These are phyloP conservation scores for Dendryphion nanum DNA, from an alignment of 2,329 filamentous ascomycete species.

Conservation along the genomic window DNA sequence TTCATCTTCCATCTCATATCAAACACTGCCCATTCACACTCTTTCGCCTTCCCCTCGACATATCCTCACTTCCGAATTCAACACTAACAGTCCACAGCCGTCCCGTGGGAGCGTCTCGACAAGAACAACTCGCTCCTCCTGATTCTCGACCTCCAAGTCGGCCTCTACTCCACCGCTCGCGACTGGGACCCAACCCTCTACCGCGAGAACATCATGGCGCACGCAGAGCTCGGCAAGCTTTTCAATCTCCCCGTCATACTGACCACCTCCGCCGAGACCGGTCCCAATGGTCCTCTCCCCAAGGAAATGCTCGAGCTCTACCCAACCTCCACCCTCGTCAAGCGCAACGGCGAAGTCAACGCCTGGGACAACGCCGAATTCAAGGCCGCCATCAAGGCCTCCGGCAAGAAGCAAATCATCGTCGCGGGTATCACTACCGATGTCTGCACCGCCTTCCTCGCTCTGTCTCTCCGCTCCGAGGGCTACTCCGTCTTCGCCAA, in stretches of 20 bases:
- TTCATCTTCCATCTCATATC: no score
- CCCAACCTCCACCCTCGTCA: constrained; percentile 64
- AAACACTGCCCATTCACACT: no score
- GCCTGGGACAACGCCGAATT: constrained; percentile 76
- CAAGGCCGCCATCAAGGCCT: constrained; percentile 61
- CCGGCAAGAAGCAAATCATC: constrained; percentile 68
- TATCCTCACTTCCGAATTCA: not conserved
- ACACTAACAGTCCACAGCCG: constrained; percentile 26
- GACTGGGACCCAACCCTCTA: constrained; percentile 67
- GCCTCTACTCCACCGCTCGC: constrained; percentile 58
- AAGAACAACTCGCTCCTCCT: constrained; percentile 50
- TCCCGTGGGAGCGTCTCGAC: constrained; percentile 42
- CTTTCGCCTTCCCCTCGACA: no score
- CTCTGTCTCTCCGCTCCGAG: constrained; percentile 67
- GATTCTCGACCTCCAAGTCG: constrained; percentile 61
- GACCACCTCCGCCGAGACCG: constrained; percentile 67
- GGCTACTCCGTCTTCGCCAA: constrained; percentile 75
- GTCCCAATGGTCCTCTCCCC: constrained; percentile 69
- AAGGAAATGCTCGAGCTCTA: constrained; percentile 69
- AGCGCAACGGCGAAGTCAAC: constrained; percentile 67
- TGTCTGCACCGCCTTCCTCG: constrained; percentile 72
- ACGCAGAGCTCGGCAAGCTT: constrained; percentile 63
- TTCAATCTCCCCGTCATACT: constrained; percentile 69
- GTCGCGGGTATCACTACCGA: constrained; percentile 72
- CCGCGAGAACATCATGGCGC: constrained; percentile 66